Conservation (phyloP, 306 rosid species). For the Casuarina cunninghamiana region DNA sequence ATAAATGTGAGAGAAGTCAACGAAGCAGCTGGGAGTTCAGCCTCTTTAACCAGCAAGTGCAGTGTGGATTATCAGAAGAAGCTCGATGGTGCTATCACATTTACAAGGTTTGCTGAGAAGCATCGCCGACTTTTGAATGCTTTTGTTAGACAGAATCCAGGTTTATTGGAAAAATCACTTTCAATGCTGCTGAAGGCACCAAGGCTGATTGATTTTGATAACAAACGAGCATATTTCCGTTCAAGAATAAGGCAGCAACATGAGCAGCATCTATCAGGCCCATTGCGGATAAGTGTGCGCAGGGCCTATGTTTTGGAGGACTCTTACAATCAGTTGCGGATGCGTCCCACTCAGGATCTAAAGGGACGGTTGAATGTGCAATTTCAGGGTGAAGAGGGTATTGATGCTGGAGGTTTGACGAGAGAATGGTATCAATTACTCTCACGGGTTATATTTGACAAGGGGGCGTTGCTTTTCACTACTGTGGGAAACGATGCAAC, state of each 20-base stretch:
- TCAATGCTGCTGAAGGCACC: constrained; percentile 97
- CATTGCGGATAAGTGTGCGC: constrained; percentile 85
- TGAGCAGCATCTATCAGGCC: constrained; percentile 88
- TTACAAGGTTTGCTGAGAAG: constrained; percentile 92
- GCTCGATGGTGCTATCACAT: constrained; percentile 73
- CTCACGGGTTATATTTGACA: constrained; percentile 95
- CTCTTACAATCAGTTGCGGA: constrained; percentile 90
- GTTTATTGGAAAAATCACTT: constrained; percentile 93
- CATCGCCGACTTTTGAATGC: constrained; percentile 96
- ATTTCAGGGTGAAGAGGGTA: constrained; percentile 99
- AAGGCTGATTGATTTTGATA: constrained; percentile 93
- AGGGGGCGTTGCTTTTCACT: constrained; percentile 95
- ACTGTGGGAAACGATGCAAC: constrained; percentile 93
- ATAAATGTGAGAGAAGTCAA: constrained; percentile 93
- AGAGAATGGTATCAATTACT: constrained; percentile 99
- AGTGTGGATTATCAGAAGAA: constrained; percentile 66
- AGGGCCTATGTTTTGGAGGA: constrained; percentile 98
- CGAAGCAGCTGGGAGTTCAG: constrained; percentile 74
- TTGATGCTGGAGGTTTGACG: constrained; percentile 99
- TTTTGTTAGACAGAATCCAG: constrained; percentile 92
- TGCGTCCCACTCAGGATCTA: constrained; percentile 88
- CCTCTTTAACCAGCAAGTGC: constrained; percentile 36
- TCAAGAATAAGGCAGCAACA: constrained; percentile 97
- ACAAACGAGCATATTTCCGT: constrained; percentile 91
- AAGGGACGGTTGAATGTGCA: constrained; percentile 92